Evolutionary conservation across 306 rosid species (phyloP).

Genomic region (Prunus padus): DNA sequence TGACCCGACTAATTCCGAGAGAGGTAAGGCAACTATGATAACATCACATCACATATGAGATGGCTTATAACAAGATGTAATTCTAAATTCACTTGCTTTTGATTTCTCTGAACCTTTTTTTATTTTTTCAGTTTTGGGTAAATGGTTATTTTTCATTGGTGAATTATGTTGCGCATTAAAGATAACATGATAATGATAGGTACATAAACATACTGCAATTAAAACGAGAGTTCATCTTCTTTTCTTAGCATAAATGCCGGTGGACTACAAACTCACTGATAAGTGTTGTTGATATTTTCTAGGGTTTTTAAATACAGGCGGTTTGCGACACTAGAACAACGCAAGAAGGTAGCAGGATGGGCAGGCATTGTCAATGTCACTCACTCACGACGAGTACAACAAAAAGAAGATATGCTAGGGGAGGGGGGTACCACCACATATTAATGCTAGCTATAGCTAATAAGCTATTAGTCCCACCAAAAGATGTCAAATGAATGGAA

Average conservation of each 20-base stretch:
- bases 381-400: background rate
- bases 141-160: too few relatives aligned
- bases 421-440: background rate
- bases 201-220: background rate
- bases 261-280: background rate
- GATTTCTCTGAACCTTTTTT: background rate
- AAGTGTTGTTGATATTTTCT: background rate
- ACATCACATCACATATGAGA: too few relatives aligned
- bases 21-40: too few relatives aligned
- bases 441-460: background rate
- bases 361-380: too few relatives aligned
- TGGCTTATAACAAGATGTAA: too few relatives aligned
- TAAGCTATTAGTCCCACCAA: background rate
- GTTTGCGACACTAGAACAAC: background rate
- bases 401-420: background rate
- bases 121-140: too few relatives aligned
- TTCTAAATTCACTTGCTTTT: too few relatives aligned
- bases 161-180: too few relatives aligned
- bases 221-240: background rate
- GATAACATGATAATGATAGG: background rate
- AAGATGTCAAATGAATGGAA: background rate
- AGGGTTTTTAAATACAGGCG: background rate
- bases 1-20: too few relatives aligned
- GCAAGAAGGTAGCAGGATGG: too few relatives aligned
- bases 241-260: background rate